Base-by-base conservation (phyloP, 345 rosid genomes). In the Brassica juncea region DNA sequence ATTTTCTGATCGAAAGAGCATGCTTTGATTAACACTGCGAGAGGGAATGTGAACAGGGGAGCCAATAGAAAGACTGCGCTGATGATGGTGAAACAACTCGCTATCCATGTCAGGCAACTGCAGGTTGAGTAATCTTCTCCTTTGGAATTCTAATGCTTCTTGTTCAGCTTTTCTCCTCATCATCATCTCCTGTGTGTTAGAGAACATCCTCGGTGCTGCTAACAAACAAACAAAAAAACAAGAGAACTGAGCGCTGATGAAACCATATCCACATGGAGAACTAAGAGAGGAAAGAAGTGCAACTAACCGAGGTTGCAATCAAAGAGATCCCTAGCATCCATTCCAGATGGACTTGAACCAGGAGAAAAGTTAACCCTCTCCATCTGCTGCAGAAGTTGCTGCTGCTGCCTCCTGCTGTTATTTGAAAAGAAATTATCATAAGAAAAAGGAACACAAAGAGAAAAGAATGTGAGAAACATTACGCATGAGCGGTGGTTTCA, bases 91-190 rank as follows among this genome's bases (percentile, higher is more conserved):
- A 79, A 82, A 64, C 69, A 68, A 52, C 14, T 87, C 89, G 68
- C 85, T 86, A 72, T 85, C 88, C 83, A 88, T 74, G 68, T 93
- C 92, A 0, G 98, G 97, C 70, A 93, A 89, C 79, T 92, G 98
- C 83, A 96, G 85, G 84, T 85, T 91, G 78, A 90, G 68, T 76
- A 96, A 52, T 77, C 91, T 89, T 80, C 90, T 88, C 79, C 97
- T 89, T 74, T 93, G 99, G 52, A 88, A 87, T 83, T 92, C 98
- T 39, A 93, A 80, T 3, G 97, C 94, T 82, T 91, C 91, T 79
- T 92, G 89, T 84, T 95, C 97, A 83, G 88, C 90, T 84, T 89
- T 92, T 85, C 90, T 89, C 83, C 90, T 86, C 84, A 89, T 80
- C 47, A 39, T 39, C 85, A 88, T 82, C 86, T 89, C 97, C 34